Conservation (phyloP, 108 stramenopile species). For the Tribonema minus region DNA sequence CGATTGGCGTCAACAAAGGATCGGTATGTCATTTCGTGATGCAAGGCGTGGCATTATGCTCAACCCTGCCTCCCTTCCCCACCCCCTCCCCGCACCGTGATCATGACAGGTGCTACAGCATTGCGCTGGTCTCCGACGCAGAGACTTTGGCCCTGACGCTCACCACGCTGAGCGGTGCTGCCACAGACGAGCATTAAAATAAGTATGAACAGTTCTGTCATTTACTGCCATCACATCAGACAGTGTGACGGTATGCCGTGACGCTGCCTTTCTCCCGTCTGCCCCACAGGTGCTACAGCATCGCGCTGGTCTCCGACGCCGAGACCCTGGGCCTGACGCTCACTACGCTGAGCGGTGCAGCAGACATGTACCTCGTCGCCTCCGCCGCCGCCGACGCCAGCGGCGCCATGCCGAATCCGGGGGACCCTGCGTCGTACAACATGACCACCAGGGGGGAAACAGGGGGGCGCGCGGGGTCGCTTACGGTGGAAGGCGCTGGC, state of each 20-base stretch:
- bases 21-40: too few relatives aligned
- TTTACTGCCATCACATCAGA: too few relatives aligned
- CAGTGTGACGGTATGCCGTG: too few relatives aligned
- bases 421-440: neutral
- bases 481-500: too few relatives aligned
- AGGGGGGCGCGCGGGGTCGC: too few relatives aligned
- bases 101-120: neutral
- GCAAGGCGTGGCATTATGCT: too few relatives aligned
- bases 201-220: too few relatives aligned
- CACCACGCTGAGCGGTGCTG: neutral
- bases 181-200: too few relatives aligned
- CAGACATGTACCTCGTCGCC: neutral
- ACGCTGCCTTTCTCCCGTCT: too few relatives aligned
- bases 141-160: neutral
- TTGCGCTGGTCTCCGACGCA: neutral
- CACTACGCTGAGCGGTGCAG: neutral
- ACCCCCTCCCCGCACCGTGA: too few relatives aligned
- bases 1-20: too few relatives aligned
- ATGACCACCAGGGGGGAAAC: neutral
- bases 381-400: neutral
- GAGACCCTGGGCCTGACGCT: neutral
- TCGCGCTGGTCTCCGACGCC: neutral
- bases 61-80: too few relatives aligned
- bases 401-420: neutral
- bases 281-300: neutral